Evolutionary conservation across 2,329 filamentous ascomycete genomes (phyloP).

Genomic region (Lasiodiplodia sp.): DNA sequence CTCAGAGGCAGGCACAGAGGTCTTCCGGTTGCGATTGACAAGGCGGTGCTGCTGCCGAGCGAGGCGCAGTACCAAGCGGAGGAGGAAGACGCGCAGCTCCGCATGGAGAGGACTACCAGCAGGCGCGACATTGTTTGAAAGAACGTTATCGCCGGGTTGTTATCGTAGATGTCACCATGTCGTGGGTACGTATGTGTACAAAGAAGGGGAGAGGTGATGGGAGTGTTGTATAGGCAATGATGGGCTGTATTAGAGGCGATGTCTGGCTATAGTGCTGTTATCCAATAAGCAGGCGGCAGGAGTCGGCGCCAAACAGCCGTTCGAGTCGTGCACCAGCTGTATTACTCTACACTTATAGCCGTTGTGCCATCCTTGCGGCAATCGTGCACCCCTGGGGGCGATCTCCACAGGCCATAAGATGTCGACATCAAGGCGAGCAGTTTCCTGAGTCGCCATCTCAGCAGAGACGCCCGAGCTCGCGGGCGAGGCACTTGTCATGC

Average conservation of each 20-base stretch:
- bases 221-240: neutral
- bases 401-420: neutral
- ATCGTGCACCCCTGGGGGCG: constrained; percentile 18
- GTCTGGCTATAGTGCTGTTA: neutral
- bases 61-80: constrained; percentile 39
- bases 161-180: neutral
- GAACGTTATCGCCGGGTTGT: neutral
- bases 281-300: neutral
- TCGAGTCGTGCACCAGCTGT: neutral
- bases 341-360: neutral
- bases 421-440: constrained; percentile 1
- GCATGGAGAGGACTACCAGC: constrained; percentile 30
- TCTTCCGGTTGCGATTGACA: constrained; percentile 63
- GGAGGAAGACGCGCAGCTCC: constrained; percentile 43
- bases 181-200: neutral
- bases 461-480: neutral
- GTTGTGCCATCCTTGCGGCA: constrained; percentile 14
- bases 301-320: neutral
- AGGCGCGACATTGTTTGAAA: constrained; percentile 19
- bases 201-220: neutral
- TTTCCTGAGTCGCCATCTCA: constrained; percentile 12
- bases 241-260: neutral
- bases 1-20: constrained; percentile 63
- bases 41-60: constrained; percentile 50
- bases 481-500: neutral